Evolutionary conservation across 2,329 filamentous ascomycete genomes (phyloP).

Genomic region (Penicillium sp.): DNA sequence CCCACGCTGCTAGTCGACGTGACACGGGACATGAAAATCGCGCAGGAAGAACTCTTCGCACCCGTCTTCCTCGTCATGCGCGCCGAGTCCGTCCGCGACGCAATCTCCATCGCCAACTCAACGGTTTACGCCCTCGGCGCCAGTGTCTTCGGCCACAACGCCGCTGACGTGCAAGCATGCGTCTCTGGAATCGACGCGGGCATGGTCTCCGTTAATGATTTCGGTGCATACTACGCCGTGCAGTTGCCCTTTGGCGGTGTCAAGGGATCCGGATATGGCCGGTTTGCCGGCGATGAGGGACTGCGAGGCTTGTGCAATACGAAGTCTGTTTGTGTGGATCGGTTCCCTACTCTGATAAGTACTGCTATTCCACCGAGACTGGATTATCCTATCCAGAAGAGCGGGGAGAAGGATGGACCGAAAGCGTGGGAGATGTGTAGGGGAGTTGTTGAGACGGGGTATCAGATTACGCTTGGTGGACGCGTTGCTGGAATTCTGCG

Average conservation of each 20-base stretch:
- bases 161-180: constrained; percentile 61
- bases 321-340: constrained; percentile 84
- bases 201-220: constrained; percentile 95
- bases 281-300: constrained; percentile 89
- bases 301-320: constrained; percentile 79
- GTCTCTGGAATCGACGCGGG: constrained; percentile 71
- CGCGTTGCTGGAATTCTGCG: constrained; percentile 38
- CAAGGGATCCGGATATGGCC: constrained; percentile 85
- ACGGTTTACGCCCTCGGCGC: constrained; percentile 84
- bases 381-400: constrained; percentile 74
- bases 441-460: constrained; percentile 47
- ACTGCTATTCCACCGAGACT: constrained; percentile 79
- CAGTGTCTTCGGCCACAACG: constrained; percentile 76
- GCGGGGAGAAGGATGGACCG: constrained; percentile 57
- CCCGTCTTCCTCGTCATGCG: constrained; percentile 86
- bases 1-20: constrained; percentile 92
- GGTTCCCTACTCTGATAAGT: constrained; percentile 52
- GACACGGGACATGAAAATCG: constrained; percentile 78
- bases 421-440: constrained; percentile 60
- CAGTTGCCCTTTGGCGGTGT: constrained; percentile 92
- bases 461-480: constrained; percentile 44
- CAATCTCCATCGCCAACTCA: constrained; percentile 77
- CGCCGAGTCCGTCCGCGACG: constrained; percentile 62
- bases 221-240: constrained; percentile 88
- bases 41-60: constrained; percentile 87